Percentiles rank a stretch among this genome's conserved stretches.
phyloP scores from a whole-genome alignment of 192 early-diverging fungal genomes.

The Dissophora globulifera region DNA sequence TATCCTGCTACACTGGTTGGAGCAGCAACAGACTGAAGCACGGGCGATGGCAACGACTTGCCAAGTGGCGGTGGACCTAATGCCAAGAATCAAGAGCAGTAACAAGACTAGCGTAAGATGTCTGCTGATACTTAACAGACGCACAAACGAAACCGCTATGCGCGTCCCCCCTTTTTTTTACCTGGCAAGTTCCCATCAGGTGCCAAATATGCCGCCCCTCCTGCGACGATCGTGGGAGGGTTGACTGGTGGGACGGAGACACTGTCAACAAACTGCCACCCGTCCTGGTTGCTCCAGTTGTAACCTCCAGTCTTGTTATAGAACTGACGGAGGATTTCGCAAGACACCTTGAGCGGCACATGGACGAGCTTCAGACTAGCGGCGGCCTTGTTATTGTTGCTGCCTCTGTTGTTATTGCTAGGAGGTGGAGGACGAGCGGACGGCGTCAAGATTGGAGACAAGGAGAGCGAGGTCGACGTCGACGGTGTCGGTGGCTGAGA shows the following conservation, averaged over 20 bases:
- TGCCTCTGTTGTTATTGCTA: too few species aligned
- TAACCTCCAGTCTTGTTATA: conserved; percentile 26
- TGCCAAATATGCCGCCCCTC: not conserved
- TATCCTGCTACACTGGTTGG: too few species aligned
- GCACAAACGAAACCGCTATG: too few species aligned
- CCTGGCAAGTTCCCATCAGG: not conserved
- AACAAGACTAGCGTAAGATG: too few species aligned
- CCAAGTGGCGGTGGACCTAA: too few species aligned
- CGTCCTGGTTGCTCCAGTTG: conserved; percentile 42
- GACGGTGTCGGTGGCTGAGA: not conserved
- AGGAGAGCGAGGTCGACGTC: not conserved
- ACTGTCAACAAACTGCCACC: conserved; percentile 45
- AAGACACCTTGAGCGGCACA: conserved; percentile 29
- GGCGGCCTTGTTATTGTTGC: conserved; percentile 21
- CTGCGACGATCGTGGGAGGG: not conserved
- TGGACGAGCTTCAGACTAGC: conserved; percentile 9
- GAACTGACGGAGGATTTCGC: conserved; percentile 26
- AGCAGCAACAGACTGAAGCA: too few species aligned
- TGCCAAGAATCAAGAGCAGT: too few species aligned
- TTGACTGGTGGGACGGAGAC: not conserved
- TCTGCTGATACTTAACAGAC: too few species aligned
- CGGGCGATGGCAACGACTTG: too few species aligned
- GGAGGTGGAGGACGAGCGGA: too few species aligned
- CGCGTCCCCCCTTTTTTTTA: not conserved
- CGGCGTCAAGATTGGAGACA: too few species aligned